Percentiles rank a stretch among this genome's conserved stretches.
Conservation (phyloP, 176 grass and related monocot species). For the Typha latifolia region DNA sequence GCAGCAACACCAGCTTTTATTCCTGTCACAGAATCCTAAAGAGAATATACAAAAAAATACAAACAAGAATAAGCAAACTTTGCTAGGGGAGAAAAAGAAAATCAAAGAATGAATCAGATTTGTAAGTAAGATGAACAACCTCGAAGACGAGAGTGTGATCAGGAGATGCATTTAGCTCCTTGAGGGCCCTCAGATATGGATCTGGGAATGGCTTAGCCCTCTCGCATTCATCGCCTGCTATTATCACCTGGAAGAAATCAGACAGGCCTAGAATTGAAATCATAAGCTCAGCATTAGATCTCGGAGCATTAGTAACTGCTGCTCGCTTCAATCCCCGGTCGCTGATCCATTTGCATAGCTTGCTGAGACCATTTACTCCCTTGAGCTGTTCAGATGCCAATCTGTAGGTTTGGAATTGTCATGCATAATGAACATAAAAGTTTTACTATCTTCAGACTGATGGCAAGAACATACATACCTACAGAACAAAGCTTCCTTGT, state of each 20-base stretch:
- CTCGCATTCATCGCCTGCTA: slow-evolving; percentile 49
- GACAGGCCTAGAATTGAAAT: slow-evolving; percentile 64
- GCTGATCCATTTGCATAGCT: slow-evolving; percentile 48
- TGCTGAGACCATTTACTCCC: slow-evolving; percentile 44
- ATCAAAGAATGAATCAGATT: neutral
- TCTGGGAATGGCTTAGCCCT: slow-evolving; percentile 59
- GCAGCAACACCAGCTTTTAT: slow-evolving; percentile 59
- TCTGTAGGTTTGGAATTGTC: slow-evolving; percentile 9
- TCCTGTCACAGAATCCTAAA: slow-evolving; percentile 50
- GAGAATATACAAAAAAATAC: neutral
- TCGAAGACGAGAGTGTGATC: slow-evolving; percentile 51
- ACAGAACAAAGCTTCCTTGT: slow-evolving; percentile 68
- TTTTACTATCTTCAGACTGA: neutral
- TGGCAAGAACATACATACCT: neutral
- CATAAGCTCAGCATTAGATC: slow-evolving; percentile 70
- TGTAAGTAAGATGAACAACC: slow-evolving; percentile 6
- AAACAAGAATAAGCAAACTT: slow-evolving; percentile 3
- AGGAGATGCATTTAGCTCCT: slow-evolving; percentile 37
- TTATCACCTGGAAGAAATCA: slow-evolving; percentile 55
- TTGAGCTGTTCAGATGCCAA: slow-evolving; percentile 39
- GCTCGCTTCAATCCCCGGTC: slow-evolving; percentile 44
- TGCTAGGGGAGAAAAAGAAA: neutral
- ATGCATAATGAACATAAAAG: neutral
- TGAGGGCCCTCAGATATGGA: slow-evolving; percentile 51
- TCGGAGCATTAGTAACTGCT: slow-evolving; percentile 69